Conservation (phyloP, 352 stramenopile genomes). For the Phytopythium litorale region DNA sequence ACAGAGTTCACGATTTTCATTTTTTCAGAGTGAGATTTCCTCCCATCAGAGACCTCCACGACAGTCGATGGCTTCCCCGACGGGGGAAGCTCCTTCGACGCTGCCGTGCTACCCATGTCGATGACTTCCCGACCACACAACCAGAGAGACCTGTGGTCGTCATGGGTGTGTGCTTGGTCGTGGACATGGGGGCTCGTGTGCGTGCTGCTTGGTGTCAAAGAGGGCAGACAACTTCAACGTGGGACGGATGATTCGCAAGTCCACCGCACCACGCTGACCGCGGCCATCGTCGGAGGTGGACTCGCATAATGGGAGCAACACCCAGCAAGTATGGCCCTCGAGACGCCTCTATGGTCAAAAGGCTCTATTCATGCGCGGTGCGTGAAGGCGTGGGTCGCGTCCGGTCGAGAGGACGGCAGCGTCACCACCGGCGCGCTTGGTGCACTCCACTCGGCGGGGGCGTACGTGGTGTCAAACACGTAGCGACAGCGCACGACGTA, state of each 20-base stretch:
- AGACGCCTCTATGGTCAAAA: not conserved
- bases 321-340: not conserved
- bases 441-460: slow-evolving; percentile 54
- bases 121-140: no score
- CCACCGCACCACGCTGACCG: not conserved
- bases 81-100: no score
- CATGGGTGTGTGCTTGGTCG: no score
- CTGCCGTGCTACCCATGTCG: no score
- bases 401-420: slow-evolving; percentile 22
- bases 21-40: no score
- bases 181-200: no score
- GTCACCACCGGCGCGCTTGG: slow-evolving; percentile 47
- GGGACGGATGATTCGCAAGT: not conserved
- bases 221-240: not conserved
- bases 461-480: slow-evolving; percentile 44
- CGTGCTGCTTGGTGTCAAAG: no score
- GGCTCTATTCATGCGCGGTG: slow-evolving; percentile 12
- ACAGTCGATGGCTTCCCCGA: no score
- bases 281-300: not conserved
- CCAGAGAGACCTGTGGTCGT: no score
- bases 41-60: no score
- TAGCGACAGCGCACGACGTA: slow-evolving; percentile 75
- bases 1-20: not conserved
- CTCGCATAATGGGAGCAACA: not conserved
- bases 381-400: slow-evolving; percentile 15